Base-by-base conservation (phyloP, 176 grass and related monocot genomes). In the Eragrostis nindensis region DNA sequence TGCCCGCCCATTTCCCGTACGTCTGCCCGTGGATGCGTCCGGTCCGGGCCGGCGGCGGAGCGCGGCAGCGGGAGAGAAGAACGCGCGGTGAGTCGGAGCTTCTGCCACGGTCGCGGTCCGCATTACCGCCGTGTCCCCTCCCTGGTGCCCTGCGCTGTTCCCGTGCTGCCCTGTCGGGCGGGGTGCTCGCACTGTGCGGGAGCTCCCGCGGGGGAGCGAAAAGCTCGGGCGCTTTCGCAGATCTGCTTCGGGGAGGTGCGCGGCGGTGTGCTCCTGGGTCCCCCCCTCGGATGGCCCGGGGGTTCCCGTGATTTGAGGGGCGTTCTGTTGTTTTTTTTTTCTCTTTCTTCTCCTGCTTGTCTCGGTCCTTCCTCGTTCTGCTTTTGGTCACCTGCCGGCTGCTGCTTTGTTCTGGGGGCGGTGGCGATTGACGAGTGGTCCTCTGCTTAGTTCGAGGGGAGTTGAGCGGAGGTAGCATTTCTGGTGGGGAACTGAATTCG, bases 211-310 rank as follows among this genome's bases (percentile, higher is more conserved):
- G 40, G 52, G 5, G 60, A 62, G 21, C 8, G 25, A 25, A 61
- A 79, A 27, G 38, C 26, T 65, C 38, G 25, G 43, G 14, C 26
- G 61, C 45, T 73, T 48, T 71, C 5, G 21, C 75, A 75, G 64
- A 80, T 89, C 83, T 86, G 74, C 68, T 80, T 61, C 70, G n/a
- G 82, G 81, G 52, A 74, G 81, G 75, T 84, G 75, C 77, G 70
- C 71, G 26, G 77, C 71, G 65, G 82, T 72, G 77, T 76, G 55
- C 80, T 66, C 38, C 46, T 89, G 71, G 87, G 77, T 57, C 77
- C 87, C 69, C 16, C 67, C 19, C 62, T n/a, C 22, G 69, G 70
- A 63, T 44, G 82, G 76, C 32, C 43, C 38, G 70, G 53, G 76
- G 62, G 40, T 27, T 85, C 77, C 87, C 82, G 87, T 81, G 87